Evolutionary conservation across 2,329 filamentous ascomycete genomes (phyloP).

Genomic region (Neonectria coccinea): DNA sequence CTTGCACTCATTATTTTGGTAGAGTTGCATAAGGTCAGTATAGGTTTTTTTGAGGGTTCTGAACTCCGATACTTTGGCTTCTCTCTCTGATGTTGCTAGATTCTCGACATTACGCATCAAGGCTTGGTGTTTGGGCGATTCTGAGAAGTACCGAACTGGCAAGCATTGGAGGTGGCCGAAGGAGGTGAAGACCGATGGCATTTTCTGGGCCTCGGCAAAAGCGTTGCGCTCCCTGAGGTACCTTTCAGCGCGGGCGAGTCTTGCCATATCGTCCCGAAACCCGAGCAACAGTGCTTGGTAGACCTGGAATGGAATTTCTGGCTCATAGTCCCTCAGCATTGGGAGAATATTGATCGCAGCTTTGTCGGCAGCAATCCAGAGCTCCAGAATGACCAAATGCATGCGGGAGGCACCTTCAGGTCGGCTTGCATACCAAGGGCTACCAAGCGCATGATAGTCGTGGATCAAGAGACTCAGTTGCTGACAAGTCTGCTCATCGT

Average conservation of each 20-base stretch:
- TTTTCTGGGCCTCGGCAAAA: neutral
- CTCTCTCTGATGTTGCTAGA: conserved; percentile 46
- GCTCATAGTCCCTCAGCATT: conserved; percentile 59
- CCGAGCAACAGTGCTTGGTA: conserved; percentile 61
- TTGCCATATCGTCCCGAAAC: conserved; percentile 59
- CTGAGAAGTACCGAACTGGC: conserved; percentile 31
- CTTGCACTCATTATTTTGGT: conserved; percentile 17
- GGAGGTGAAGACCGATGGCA: conserved; percentile 26
- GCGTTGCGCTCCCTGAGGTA: conserved; percentile 49
- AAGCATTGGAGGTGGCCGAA: conserved; percentile 34
- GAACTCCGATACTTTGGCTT: conserved; percentile 32
- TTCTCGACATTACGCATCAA: conserved; percentile 53
- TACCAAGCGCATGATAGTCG: conserved; percentile 50
- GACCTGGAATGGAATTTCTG: conserved; percentile 54
- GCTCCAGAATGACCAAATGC: conserved; percentile 65
- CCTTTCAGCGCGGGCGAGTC: conserved; percentile 58
- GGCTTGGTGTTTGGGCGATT: conserved; percentile 49
- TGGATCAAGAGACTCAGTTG: conserved; percentile 48
- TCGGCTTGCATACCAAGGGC: conserved; percentile 50
- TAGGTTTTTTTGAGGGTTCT: conserved; percentile 14
- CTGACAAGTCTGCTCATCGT: conserved; percentile 40
- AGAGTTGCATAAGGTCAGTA: conserved; percentile 23
- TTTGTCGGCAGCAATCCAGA: conserved; percentile 70
- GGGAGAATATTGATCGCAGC: conserved; percentile 52
- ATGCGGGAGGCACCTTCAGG: conserved; percentile 65